phyloP scores from a whole-genome alignment of 176 grass and related monocot species.

The Melocanna baccifera region DNA sequence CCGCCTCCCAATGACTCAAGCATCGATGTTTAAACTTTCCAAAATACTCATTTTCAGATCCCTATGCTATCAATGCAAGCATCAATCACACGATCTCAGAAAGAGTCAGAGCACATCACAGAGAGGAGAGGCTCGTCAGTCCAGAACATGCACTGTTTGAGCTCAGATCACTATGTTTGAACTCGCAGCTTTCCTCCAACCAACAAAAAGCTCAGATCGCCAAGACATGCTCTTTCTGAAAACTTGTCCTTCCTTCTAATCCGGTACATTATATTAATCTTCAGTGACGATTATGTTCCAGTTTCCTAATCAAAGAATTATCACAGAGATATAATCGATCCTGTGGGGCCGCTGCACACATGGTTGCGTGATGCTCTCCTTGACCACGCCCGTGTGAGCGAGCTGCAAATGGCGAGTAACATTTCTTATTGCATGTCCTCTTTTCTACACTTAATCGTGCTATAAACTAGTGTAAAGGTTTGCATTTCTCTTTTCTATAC shows the following conservation, averaged over 20 bases:
- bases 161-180: conserved; percentile 17
- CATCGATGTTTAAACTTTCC: neutral
- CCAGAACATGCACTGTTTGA: neutral
- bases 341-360: conserved; percentile 6
- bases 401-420: neutral
- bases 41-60: neutral
- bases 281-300: neutral
- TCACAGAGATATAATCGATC: neutral
- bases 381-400: conserved; percentile 4
- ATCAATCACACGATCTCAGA: neutral
- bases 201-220: neutral
- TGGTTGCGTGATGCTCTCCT: conserved; percentile 27
- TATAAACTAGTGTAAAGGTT: too few species aligned
- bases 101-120: neutral
- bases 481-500: neutral
- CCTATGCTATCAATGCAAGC: neutral
- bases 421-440: neutral
- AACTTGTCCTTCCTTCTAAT: neutral
- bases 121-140: neutral
- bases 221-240: neutral
- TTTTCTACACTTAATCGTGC: neutral
- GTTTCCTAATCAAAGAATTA: conserved; percentile 2
- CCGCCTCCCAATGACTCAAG: neutral
- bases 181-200: neutral
- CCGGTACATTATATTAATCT: neutral